These are phyloP conservation scores for Epichloe hybrida DNA, from an alignment of 2,329 filamentous ascomycete genomes.

Conservation along the genomic window DNA sequence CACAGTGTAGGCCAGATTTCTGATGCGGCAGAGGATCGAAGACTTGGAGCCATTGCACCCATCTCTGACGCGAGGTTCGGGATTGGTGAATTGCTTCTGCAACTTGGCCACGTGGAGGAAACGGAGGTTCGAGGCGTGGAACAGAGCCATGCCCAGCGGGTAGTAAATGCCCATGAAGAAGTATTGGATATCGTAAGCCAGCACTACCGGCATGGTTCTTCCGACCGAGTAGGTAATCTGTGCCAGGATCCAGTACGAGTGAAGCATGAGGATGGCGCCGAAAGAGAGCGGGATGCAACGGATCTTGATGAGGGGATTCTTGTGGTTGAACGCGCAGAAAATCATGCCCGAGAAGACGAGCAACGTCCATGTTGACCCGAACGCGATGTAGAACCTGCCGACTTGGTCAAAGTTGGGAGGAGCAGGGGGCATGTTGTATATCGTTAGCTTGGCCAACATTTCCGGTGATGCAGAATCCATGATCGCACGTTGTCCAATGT, in stretches of 20 bases:
- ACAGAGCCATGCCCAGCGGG: constrained; percentile 51
- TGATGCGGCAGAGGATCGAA: constrained; percentile 6
- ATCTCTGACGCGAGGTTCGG: constrained; percentile 8
- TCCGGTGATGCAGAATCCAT: background rate
- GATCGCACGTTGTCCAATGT: background rate
- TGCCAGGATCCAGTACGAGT: constrained; percentile 25
- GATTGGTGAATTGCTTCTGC: constrained; percentile 12
- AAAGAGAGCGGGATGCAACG: constrained; percentile 24
- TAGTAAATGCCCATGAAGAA: constrained; percentile 54
- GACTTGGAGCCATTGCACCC: background rate
- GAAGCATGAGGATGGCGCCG: constrained; percentile 22
- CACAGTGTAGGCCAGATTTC: background rate
- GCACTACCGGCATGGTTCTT: constrained; percentile 23
- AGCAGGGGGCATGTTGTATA: constrained; percentile 10
- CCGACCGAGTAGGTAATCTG: constrained; percentile 31
- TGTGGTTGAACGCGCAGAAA: constrained; percentile 20
- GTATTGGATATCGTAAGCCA: constrained; percentile 38
- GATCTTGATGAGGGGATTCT: constrained; percentile 23
- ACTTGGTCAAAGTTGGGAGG: constrained; percentile 15
- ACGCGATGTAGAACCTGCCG: constrained; percentile 18
- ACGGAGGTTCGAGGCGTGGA: constrained; percentile 48
- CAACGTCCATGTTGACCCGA: constrained; percentile 14
- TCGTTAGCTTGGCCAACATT: background rate
- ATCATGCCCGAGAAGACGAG: constrained; percentile 21
- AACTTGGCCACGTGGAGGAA: constrained; percentile 42